phyloP scores from a whole-genome alignment of 768 basidiomycete genomes.

The Tricholoma flavovirens region DNA sequence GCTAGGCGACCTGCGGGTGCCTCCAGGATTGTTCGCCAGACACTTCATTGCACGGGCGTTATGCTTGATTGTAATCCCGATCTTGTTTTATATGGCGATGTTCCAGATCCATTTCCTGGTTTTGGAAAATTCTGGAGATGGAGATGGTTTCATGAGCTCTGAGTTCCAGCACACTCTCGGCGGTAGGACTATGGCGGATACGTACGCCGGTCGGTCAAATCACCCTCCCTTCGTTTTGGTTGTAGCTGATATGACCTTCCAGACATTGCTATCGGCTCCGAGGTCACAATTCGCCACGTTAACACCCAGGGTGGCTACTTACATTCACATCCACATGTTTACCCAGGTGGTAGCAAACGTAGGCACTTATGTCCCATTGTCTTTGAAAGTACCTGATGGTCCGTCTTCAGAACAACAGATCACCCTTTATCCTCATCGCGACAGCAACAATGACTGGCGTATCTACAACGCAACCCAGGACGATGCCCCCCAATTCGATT shows the following conservation, averaged over 20 bases:
- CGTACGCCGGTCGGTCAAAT: constrained; percentile 64
- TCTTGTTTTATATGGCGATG: constrained; percentile 92
- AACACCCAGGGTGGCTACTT: constrained; percentile 99
- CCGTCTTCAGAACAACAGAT: constrained; percentile 83
- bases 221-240: neutral
- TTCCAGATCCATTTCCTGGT: constrained; percentile 94
- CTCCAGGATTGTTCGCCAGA: constrained; percentile 66
- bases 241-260: neutral
- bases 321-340: constrained; percentile 89
- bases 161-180: constrained; percentile 96
- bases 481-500: constrained; percentile 34
- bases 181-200: constrained; percentile 89
- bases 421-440: constrained; percentile 98
- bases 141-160: constrained; percentile 98
- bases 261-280: constrained; percentile 86
- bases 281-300: constrained; percentile 78
- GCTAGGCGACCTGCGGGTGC: constrained; percentile 78
- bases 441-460: constrained; percentile 91
- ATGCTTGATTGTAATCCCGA: constrained; percentile 82
- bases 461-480: constrained; percentile 69
- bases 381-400: neutral
- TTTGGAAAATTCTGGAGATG: constrained; percentile 86
- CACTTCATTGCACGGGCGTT: constrained; percentile 89
- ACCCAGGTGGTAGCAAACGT: constrained; percentile 91
- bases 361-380: constrained; percentile 9